A percentile compares a stretch with the other conserved stretches of the same genome.
phyloP scores from a whole-genome alignment of 495 filamentous ascomycete species.

The Daldinia grandis region DNA sequence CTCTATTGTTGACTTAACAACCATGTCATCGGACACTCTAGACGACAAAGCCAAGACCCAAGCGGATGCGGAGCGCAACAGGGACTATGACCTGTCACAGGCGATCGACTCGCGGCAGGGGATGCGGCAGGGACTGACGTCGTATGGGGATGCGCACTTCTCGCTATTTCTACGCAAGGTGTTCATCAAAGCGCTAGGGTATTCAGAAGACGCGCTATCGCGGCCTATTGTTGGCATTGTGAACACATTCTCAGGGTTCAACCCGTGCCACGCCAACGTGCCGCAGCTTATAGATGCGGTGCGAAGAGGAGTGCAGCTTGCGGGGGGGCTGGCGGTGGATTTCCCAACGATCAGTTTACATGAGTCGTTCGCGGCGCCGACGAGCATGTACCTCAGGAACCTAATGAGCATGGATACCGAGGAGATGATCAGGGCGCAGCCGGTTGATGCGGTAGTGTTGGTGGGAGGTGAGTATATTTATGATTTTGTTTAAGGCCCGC shows the following conservation, averaged over 20 bases:
- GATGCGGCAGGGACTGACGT: slow-evolving; percentile 66
- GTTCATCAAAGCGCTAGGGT: slow-evolving; percentile 75
- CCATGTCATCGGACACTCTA: neutral
- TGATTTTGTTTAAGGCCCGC: neutral
- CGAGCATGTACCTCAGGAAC: slow-evolving; percentile 74
- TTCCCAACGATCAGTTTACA: slow-evolving; percentile 74
- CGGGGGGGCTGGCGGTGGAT: slow-evolving; percentile 68
- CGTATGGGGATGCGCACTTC: slow-evolving; percentile 76
- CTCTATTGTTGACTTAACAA: neutral
- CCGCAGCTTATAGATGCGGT: slow-evolving; percentile 73
- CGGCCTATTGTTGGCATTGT: slow-evolving; percentile 72
- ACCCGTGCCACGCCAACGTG: slow-evolving; percentile 73
- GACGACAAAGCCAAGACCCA: slow-evolving; percentile 2
- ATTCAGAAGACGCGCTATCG: slow-evolving; percentile 71
- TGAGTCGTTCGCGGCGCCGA: slow-evolving; percentile 69
- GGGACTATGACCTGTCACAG: slow-evolving; percentile 63
- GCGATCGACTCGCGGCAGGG: slow-evolving; percentile 59
- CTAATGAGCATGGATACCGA: slow-evolving; percentile 79
- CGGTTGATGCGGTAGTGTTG: slow-evolving; percentile 69
- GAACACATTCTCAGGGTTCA: slow-evolving; percentile 72
- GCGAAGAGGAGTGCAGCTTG: slow-evolving; percentile 68
- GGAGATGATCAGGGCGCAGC: slow-evolving; percentile 73
- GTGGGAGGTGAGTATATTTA: slow-evolving; percentile 62
- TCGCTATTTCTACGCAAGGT: slow-evolving; percentile 74
- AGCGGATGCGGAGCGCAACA: slow-evolving; percentile 1